phyloP scores from a whole-genome alignment of 192 early-diverging fungal genomes.

The Rhizophagus sp. region DNA sequence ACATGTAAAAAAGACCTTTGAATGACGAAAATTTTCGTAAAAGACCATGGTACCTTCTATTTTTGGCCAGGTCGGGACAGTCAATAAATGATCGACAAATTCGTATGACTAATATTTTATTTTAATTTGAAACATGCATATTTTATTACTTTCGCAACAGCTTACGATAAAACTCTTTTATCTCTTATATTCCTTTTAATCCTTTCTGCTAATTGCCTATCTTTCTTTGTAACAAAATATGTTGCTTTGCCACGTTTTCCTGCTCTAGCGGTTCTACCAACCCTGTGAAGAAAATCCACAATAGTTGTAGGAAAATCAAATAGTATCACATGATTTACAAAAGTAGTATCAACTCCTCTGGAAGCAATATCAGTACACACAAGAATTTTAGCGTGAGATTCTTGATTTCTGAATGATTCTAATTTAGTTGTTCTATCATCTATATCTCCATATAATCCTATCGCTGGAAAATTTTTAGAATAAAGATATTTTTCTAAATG shows the following conservation, averaged over 20 bases:
- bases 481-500: constrained; percentile 56
- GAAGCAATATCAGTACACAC: constrained; percentile 92
- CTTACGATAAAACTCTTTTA: constrained; percentile 46
- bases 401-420: constrained; percentile 39
- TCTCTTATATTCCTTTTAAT: constrained; percentile 60
- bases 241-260: constrained; percentile 80
- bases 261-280: constrained; percentile 87
- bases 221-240: constrained; percentile 74
- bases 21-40: too few species aligned
- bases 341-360: constrained; percentile 85
- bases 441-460: constrained; percentile 50
- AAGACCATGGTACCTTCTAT: too few species aligned
- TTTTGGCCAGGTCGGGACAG: too few species aligned
- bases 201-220: constrained; percentile 64
- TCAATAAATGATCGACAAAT: too few species aligned
- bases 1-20: too few species aligned
- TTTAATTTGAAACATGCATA: too few species aligned
- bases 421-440: constrained; percentile 45
- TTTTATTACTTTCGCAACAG: too few species aligned
- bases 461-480: constrained; percentile 51
- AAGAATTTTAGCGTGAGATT: constrained; percentile 54
- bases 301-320: constrained; percentile 91
- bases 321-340: constrained; percentile 84
- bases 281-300: constrained; percentile 91
- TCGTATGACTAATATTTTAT: too few species aligned